phyloP scores from a whole-genome alignment of 768 basidiomycete genomes.

The Leccinellum luteum region DNA sequence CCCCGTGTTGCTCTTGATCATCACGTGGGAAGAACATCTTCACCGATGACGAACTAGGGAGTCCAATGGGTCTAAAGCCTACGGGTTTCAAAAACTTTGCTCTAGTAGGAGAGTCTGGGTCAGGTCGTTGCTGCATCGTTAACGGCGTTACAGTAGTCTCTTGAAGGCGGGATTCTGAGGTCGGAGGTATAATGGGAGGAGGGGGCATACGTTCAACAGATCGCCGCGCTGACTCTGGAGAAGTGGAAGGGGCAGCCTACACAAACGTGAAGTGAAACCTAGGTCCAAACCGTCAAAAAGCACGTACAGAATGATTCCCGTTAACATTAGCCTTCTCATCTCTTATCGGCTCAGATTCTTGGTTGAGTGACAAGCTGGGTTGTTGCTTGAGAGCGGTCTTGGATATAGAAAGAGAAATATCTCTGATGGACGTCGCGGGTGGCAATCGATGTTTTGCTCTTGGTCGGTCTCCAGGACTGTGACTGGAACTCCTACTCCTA shows the following conservation, averaged over 20 bases:
- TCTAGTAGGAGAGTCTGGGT: slow-evolving; percentile 20
- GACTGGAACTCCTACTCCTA: slow-evolving; percentile 50
- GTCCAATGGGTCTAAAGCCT: slow-evolving; percentile 69
- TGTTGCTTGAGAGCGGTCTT: slow-evolving; percentile 29
- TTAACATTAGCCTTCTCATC: slow-evolving; percentile 39
- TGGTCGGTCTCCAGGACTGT: slow-evolving; percentile 50
- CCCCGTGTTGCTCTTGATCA: slow-evolving; percentile 53
- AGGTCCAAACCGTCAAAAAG: neutral
- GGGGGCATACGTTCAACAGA: slow-evolving; percentile 35
- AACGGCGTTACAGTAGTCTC: slow-evolving; percentile 12
- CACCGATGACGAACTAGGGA: slow-evolving; percentile 46
- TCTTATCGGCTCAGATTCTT: slow-evolving; percentile 26
- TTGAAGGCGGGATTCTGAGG: slow-evolving; percentile 14
- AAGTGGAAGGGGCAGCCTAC: slow-evolving; percentile 18
- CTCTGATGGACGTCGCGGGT: slow-evolving; percentile 39
- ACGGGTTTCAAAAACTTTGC: slow-evolving; percentile 35
- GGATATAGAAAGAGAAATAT: slow-evolving; percentile 30
- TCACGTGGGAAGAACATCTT: slow-evolving; percentile 83
- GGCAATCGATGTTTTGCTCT: slow-evolving; percentile 67
- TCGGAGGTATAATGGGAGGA: slow-evolving; percentile 23
- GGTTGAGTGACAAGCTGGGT: slow-evolving; percentile 16
- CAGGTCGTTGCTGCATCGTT: slow-evolving; percentile 13
- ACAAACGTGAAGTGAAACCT: slow-evolving; percentile 10
- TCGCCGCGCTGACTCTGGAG: slow-evolving; percentile 21
- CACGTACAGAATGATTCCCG: slow-evolving; percentile 35